Evolutionary conservation across 2,329 filamentous ascomycete genomes (phyloP), one percentile per base, ranked within the genome.

Genomic region (Cytospora piceae): DNA sequence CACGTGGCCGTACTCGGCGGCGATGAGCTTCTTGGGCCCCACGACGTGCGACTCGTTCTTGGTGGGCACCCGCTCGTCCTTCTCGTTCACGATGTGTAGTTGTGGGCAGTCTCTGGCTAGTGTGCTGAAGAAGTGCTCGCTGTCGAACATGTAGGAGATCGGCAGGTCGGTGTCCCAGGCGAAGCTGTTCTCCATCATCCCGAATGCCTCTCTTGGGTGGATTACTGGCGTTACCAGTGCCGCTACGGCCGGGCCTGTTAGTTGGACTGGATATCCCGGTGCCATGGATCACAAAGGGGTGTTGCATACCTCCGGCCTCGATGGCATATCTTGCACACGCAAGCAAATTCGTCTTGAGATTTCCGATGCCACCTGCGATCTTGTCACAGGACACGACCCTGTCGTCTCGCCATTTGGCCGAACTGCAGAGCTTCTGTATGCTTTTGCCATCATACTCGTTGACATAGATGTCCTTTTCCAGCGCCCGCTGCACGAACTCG

Each of bases 321-420:
- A 67, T 65, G 37, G 31, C 37, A 24, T 65, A 67, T 39, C 66
- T 61, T 17, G 42, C 49, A 37, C 66, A 67, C 11, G 53, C 62
- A 8, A 67, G 58, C 58, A 67, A 20, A 53, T 61, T 51, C 29
- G 65, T 61, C 58, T 67, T 67, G 46, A 67, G n/a, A 14, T 67
- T 67, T 6, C 66, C 66, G 34, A 67, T 65, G n/a, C 66, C 66
- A 15, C 66, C 66, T 2, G 66, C 66, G 15, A 67, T 53, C 58
- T 46, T 32, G 27, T 67, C 56, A 32, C 66, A 67, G 20, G 63
- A 61, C 9, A 62, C 54, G 24, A 65, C 56, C n/a, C 60, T 42
- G 24, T 60, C 66, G 8, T 67, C 62, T 20, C 63, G 63, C 66
- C 66, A 67, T 22, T 67, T 24, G 15, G 66, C 63, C 34, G 59